Percentiles rank a stretch among this genome's conserved stretches.
These are phyloP conservation scores for Globisporangium orthogonon DNA, from an alignment of 352 stramenopile species.

Conservation along the genomic window DNA sequence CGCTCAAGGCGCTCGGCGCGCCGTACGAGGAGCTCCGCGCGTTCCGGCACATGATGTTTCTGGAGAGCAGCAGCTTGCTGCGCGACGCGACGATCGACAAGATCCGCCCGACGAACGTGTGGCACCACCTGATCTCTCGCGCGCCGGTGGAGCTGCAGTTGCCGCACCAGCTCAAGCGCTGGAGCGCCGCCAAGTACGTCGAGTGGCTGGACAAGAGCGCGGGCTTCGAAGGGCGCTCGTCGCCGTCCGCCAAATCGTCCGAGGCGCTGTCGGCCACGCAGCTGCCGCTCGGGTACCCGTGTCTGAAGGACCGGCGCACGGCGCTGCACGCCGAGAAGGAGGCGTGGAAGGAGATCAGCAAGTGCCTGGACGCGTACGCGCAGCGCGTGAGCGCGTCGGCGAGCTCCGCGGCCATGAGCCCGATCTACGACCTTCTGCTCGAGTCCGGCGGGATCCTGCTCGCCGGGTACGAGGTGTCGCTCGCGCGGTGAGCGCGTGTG, in stretches of 20 bases:
- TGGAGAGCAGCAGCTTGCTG: conserved; percentile 54
- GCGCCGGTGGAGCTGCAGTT: conserved; percentile 65
- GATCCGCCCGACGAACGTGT: conserved; percentile 80
- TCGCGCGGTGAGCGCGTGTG: conserved; percentile 3
- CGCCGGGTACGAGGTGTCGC: conserved; percentile 67
- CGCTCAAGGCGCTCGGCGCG: conserved; percentile 47
- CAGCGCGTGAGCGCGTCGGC: conserved; percentile 55
- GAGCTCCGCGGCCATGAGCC: conserved; percentile 32
- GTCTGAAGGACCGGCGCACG: conserved; percentile 47
- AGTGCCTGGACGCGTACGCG: conserved; percentile 74
- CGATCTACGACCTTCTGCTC: conserved; percentile 69
- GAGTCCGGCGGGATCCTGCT: conserved; percentile 74
- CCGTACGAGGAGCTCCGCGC: conserved; percentile 72
- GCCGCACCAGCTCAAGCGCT: conserved; percentile 70
- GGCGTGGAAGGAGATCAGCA: conserved; percentile 74
- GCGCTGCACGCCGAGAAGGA: conserved; percentile 55
- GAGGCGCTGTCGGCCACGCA: conserved; percentile 25
- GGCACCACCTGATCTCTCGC: conserved; percentile 75
- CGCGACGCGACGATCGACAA: conserved; percentile 74
- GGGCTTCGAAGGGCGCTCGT: conserved; percentile 14
- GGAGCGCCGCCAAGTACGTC: conserved; percentile 69
- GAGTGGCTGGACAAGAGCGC: conserved; percentile 66
- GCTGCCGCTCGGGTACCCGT: conserved; percentile 59
- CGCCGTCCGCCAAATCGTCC: conserved; percentile 20
- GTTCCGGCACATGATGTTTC: conserved; percentile 81